Evolutionary conservation across 257 asterid genomes (phyloP).

Genomic region (Euphrasia confusa): DNA sequence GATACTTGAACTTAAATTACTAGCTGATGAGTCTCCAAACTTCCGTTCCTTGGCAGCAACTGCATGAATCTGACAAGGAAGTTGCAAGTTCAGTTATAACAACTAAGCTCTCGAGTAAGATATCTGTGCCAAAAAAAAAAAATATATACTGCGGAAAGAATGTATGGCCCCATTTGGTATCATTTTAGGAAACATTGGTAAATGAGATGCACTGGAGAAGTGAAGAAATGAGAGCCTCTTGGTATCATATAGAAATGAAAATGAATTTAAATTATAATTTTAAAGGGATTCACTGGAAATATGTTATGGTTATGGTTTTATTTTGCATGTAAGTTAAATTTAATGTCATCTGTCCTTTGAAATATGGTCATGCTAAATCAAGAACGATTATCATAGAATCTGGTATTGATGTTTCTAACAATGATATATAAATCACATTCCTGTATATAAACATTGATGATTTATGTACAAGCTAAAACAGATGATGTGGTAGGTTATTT

Average conservation of each 20-base stretch:
- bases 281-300: conserved; percentile 6
- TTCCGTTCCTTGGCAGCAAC: conserved; percentile 55
- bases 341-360: not conserved
- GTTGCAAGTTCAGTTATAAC: conserved; percentile 31
- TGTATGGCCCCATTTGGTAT: conserved; percentile 6
- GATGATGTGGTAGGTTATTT: not conserved
- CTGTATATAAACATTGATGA: not conserved
- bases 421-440: not conserved
- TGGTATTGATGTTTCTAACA: not conserved
- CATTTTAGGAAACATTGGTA: not conserved
- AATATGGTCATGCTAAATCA: not conserved
- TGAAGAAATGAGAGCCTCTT: conserved; percentile 10
- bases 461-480: conserved; percentile 7
- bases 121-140: conserved; percentile 13
- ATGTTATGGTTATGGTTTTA: not conserved
- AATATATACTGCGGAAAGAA: conserved; percentile 6
- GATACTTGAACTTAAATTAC: conserved; percentile 49
- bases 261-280: not conserved
- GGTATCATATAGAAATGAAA: not conserved
- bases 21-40: conserved; percentile 44
- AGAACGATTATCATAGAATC: not conserved
- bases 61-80: conserved; percentile 71
- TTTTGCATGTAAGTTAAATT: conserved; percentile 5
- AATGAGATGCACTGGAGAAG: not conserved
- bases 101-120: conserved; percentile 16